A percentile compares a stretch with the other conserved stretches of the same genome.
These are phyloP conservation scores for Sclerotinia sclerotiorum DNA, from an alignment of 2,329 filamentous ascomycete genomes.

Conservation along the genomic window DNA sequence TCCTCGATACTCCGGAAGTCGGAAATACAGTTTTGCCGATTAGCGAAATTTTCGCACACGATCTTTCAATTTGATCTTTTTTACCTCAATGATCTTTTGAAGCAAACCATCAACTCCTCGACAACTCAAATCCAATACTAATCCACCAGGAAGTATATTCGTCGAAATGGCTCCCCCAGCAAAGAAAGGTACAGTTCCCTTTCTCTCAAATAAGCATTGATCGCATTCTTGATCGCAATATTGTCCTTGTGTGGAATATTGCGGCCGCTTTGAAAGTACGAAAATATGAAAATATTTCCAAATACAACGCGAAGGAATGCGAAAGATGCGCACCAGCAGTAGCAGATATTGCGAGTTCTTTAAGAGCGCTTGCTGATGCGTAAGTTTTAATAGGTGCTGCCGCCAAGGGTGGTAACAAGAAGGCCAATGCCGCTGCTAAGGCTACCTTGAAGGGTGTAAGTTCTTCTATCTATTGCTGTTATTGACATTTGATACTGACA, in stretches of 20 bases:
- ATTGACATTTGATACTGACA: constrained; percentile 35
- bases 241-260: constrained; percentile 29
- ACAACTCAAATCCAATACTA: constrained; percentile 30
- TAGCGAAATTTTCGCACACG: constrained; percentile 23
- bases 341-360: constrained; percentile 76
- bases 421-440: constrained; percentile 93
- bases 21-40: background rate
- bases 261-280: constrained; percentile 18
- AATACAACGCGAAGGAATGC: constrained; percentile 25
- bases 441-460: constrained; percentile 94
- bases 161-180: constrained; percentile 39
- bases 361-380: constrained; percentile 72
- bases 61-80: constrained; percentile 16
- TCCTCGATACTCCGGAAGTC: background rate
- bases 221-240: constrained; percentile 26
- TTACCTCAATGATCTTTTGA: background rate
- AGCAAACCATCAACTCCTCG: constrained; percentile 25
- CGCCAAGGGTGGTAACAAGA: constrained; percentile 64
- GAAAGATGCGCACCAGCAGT: constrained; percentile 51
- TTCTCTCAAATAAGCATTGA: constrained; percentile 25
- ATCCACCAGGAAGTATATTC: constrained; percentile 32
- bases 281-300: constrained; percentile 25
- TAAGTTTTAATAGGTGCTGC: constrained; percentile 55
- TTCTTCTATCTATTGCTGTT: constrained; percentile 47
- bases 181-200: constrained; percentile 42